A percentile compares a stretch with the other conserved stretches of the same genome.
Conservation (phyloP, 306 rosid genomes). For the Canavalia gladiata region DNA sequence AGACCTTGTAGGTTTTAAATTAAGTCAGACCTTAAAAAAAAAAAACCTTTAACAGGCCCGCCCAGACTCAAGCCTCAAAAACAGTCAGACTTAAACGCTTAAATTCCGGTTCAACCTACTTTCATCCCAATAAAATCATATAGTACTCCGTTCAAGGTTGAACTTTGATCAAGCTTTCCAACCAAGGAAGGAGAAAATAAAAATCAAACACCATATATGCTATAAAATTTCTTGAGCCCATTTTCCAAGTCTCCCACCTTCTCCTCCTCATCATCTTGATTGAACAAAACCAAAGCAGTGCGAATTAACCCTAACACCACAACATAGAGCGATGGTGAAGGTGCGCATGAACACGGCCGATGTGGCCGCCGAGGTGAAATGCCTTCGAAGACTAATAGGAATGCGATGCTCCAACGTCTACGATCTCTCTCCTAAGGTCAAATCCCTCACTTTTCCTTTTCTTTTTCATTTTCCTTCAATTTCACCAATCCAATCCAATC, state of each 20-base stretch:
- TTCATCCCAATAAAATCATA: no score
- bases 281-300: neutral
- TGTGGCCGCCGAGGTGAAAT: conserved; percentile 97
- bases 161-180: no score
- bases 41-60: no score
- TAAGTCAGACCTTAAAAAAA: no score
- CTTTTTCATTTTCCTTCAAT: neutral
- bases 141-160: no score
- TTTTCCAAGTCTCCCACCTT: neutral
- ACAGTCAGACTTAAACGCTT: no score
- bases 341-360: conserved; percentile 99
- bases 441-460: neutral
- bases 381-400: conserved; percentile 83
- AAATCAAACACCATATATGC: no score
- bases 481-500: neutral
- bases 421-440: conserved; percentile 93
- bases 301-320: conserved; percentile 24
- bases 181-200: no score
- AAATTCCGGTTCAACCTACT: no score
- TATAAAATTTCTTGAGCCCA: no score
- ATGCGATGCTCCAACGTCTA: conserved; percentile 98
- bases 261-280: neutral
- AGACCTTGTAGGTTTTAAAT: no score
- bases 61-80: no score
- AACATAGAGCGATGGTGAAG: conserved; percentile 80